A percentile compares a stretch with the other conserved stretches of the same genome.
Evolutionary conservation across 192 early-diverging fungal species (phyloP).

Genomic region (Piromyces finnis): DNA sequence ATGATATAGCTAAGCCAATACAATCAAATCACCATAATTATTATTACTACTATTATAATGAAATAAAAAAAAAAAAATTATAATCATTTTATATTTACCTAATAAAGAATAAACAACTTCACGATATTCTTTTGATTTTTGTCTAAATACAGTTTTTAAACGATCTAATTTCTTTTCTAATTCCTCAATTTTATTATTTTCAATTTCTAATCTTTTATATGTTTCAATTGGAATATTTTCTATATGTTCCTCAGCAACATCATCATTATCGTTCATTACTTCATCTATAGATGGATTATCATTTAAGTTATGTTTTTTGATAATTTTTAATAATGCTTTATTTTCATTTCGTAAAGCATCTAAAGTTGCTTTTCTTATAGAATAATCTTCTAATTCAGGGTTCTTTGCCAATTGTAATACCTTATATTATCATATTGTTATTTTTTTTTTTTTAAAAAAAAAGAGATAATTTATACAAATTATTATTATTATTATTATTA

Average conservation of each 20-base stretch:
- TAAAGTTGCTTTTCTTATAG: neutral
- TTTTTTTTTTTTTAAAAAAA: no score
- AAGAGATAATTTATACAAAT: no score
- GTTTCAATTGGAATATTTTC: neutral
- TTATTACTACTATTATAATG: no score
- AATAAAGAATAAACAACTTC: neutral
- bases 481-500: no score
- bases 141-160: neutral
- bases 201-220: neutral
- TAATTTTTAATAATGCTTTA: neutral
- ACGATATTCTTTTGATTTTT: neutral
- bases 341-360: neutral
- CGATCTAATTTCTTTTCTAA: neutral
- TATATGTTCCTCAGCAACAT: neutral
- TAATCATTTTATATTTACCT: neutral
- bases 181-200: neutral
- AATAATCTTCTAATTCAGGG: neutral
- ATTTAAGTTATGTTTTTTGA: neutral
- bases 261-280: neutral
- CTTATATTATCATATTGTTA: no score
- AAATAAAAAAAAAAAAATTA: no score
- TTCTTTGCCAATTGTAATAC: neutral
- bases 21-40: no score
- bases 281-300: neutral
- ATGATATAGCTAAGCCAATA: no score